phyloP scores from a whole-genome alignment of 148 eudicot species.

The Hydrangea macrophylla region DNA sequence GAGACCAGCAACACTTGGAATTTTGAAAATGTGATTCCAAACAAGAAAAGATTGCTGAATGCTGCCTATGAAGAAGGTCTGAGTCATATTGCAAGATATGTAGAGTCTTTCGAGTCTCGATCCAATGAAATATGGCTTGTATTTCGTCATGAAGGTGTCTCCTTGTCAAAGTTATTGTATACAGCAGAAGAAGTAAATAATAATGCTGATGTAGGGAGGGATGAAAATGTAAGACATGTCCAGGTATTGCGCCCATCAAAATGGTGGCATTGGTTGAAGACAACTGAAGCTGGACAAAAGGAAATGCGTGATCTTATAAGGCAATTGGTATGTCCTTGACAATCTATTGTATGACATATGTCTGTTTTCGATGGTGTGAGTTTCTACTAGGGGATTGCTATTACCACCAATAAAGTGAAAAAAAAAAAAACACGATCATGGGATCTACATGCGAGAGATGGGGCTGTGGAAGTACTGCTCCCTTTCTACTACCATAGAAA shows the following conservation, averaged over 20 bases:
- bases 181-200: constrained; percentile 60
- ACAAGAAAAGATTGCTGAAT: constrained; percentile 28
- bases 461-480: too few relatives aligned
- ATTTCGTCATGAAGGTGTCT: constrained; percentile 86
- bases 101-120: constrained; percentile 90
- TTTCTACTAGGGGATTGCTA: too few relatives aligned
- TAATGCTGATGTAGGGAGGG: constrained; percentile 37
- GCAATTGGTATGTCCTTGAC: constrained; percentile 89
- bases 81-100: constrained; percentile 91
- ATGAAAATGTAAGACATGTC: constrained; percentile 52
- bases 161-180: constrained; percentile 92
- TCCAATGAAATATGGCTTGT: constrained; percentile 98
- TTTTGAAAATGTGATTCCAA: constrained; percentile 26
- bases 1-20: constrained; percentile 34
- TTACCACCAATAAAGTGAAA: too few relatives aligned
- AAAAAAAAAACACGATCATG: too few relatives aligned
- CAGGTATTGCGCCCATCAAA: constrained; percentile 81
- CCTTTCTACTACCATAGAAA: too few relatives aligned
- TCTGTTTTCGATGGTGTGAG: too few relatives aligned
- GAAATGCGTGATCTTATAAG: constrained; percentile 72
- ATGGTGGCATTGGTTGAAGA: constrained; percentile 99
- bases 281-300: constrained; percentile 76
- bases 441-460: too few relatives aligned
- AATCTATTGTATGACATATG: too few relatives aligned
- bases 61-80: constrained; percentile 68